phyloP scores from a whole-genome alignment of 23 red algal species.

The Gracilariopsis chorda region DNA sequence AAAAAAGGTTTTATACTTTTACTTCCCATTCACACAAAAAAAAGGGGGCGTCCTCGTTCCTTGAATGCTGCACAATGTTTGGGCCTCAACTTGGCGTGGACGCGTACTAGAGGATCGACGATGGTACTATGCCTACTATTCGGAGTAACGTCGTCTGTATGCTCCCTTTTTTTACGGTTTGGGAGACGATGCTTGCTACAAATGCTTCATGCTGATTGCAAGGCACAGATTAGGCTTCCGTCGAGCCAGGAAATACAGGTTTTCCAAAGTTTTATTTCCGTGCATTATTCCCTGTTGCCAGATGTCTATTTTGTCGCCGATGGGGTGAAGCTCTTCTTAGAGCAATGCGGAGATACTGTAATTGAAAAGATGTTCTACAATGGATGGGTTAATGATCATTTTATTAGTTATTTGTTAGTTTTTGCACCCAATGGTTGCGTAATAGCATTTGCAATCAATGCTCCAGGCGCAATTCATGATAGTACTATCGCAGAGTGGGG shows the following conservation, averaged over 20 bases:
- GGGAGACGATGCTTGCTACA: background rate
- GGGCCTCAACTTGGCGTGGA: background rate
- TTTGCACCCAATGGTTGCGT: background rate
- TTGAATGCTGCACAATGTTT: background rate
- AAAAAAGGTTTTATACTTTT: background rate
- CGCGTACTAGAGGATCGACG: background rate
- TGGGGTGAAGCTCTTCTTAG: background rate
- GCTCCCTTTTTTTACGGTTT: background rate
- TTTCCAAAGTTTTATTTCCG: background rate
- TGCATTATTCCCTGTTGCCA: background rate
- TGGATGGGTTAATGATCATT: background rate
- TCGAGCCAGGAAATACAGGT: background rate
- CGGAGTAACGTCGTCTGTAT: background rate
- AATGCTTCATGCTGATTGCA: background rate
- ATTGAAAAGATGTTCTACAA: constrained; percentile 26
- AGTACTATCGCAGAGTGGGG: background rate
- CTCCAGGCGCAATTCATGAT: background rate
- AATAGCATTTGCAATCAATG: background rate
- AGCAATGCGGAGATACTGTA: background rate
- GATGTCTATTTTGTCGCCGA: background rate
- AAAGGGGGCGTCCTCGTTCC: background rate
- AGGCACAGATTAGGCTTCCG: background rate
- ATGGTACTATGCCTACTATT: background rate
- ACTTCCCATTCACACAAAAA: background rate
- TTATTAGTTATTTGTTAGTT: background rate